These are phyloP conservation scores for Hordeum vulgare DNA, from an alignment of 176 grass and related monocot species.

Conservation along the genomic window MorexV3_pseudomolecules_assembly NC_058522.1:454442513-454443012, in stretches of 20 bases:
- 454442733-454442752: background rate
- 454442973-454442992: too few relatives aligned
- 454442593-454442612: too few relatives aligned
- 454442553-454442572: constrained; percentile 72
- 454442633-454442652: constrained; percentile 3
- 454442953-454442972: too few relatives aligned
- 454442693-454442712: background rate
- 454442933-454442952: background rate
- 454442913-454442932: background rate
- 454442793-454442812: background rate
- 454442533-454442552: constrained; percentile 68
- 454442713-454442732: background rate
- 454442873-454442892: background rate
- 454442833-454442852: background rate
- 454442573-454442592: constrained; percentile 61
- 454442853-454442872: background rate
- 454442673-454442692: background rate
- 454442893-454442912: background rate
- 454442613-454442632: background rate
- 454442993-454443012: background rate
- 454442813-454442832: background rate
- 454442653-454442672: fast-evolving
- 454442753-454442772: background rate
- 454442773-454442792: background rate
- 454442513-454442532: constrained; percentile 85